A percentile compares a stretch with the other conserved stretches of the same genome.
Conservation (phyloP, 164 flowering plant genomes). For the Berberis thunbergii region DNA sequence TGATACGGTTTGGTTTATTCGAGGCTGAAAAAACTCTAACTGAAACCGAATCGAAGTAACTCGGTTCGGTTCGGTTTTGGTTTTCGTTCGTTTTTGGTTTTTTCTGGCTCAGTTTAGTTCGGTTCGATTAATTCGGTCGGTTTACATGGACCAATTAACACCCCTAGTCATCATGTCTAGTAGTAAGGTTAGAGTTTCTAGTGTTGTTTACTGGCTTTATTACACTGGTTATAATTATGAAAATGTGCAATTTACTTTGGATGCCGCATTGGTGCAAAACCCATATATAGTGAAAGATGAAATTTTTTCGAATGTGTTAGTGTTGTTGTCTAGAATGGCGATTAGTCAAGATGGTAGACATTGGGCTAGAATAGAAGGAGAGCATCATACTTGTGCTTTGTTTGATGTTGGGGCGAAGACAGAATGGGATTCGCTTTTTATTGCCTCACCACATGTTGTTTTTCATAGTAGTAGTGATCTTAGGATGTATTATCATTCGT, state of each 20-base stretch:
- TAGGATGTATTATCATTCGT: slow-evolving; percentile 86
- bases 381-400: slow-evolving; percentile 77
- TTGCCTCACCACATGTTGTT: slow-evolving; percentile 58
- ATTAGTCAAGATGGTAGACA: slow-evolving; percentile 79
- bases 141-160: no score
- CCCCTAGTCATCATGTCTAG: slow-evolving; percentile 66
- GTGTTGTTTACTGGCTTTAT: slow-evolving; percentile 86
- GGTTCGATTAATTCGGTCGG: no score
- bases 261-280: slow-evolving; percentile 16
- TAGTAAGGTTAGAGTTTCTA: slow-evolving; percentile 34
- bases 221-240: slow-evolving; percentile 61
- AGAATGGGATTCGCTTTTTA: slow-evolving; percentile 70
- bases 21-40: no score
- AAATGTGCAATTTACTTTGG: slow-evolving; percentile 19
- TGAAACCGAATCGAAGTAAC: no score
- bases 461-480: slow-evolving; percentile 52
- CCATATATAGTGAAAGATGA: slow-evolving; percentile 20
- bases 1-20: no score
- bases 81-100: no score
- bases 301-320: slow-evolving; percentile 11
- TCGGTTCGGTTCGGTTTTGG: no score
- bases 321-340: slow-evolving; percentile 73
- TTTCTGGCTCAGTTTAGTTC: no score
- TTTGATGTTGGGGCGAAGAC: slow-evolving; percentile 46
- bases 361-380: slow-evolving; percentile 92